A percentile compares a stretch with the other conserved stretches of the same genome.
phyloP scores from a whole-genome alignment of 1,284 basidiomycete genomes.

The Peniophora sp. region DNA sequence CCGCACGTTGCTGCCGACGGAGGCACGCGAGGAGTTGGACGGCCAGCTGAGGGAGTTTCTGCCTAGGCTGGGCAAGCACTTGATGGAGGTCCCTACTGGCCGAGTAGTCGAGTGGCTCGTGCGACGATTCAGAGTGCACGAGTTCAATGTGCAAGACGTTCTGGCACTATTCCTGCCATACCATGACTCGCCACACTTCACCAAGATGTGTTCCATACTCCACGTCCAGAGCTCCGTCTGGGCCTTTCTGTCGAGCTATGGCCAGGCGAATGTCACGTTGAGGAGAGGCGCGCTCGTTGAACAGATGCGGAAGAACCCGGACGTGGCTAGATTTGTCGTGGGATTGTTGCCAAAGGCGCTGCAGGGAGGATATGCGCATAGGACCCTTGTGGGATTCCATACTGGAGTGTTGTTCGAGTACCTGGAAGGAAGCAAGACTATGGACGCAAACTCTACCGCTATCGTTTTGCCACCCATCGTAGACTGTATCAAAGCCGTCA shows the following conservation, averaged over 20 bases:
- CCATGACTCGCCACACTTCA: conserved; percentile 92
- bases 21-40: conserved; percentile 60
- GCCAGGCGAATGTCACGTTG: conserved; percentile 67
- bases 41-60: conserved; percentile 58
- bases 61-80: conserved; percentile 66
- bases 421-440: conserved; percentile 43
- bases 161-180: conserved; percentile 88
- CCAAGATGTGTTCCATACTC: conserved; percentile 86
- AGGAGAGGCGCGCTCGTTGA: conserved; percentile 60
- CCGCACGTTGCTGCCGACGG: conserved; percentile 69
- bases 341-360: conserved; percentile 56
- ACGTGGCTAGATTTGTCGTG: conserved; percentile 67
- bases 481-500: conserved; percentile 40
- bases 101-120: conserved; percentile 97
- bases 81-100: conserved; percentile 77
- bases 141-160: conserved; percentile 84
- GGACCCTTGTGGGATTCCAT: conserved; percentile 80
- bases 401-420: conserved; percentile 77
- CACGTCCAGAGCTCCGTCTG: conserved; percentile 60
- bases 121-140: conserved; percentile 87
- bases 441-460: conserved; percentile 60
- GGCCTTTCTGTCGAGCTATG: conserved; percentile 69
- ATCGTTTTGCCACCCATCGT: conserved; percentile 55
- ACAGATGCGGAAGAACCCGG: conserved; percentile 67
- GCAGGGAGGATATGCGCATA: conserved; percentile 50